Evolutionary conservation across 495 filamentous ascomycete genomes (phyloP), one percentile per base, ranked within the genome.

Genomic region (Apodospora peruviana): DNA sequence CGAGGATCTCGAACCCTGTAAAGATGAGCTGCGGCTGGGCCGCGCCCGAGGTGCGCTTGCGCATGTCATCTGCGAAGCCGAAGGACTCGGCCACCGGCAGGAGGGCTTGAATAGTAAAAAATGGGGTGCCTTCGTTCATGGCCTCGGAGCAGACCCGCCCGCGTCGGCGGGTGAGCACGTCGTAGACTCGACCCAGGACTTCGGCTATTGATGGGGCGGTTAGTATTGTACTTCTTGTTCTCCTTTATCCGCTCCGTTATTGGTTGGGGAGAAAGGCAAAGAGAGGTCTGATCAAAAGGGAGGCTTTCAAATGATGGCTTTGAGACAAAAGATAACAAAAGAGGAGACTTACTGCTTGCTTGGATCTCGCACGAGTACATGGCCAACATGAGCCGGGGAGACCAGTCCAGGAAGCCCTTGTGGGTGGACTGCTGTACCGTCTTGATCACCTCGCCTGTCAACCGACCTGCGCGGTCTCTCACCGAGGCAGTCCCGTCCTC

Each of bases 341-440:
- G 47, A 44, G 44, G 34, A 27, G 39, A 71, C 82, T 58, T 77
- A 91, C 87, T 89, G 34, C 87, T 89, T 43, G 91, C 89, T 76
- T 97, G 94, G 57, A 98, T 96, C 60, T 96, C 91, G 64, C 89
- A 91, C 46, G 84, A 89, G 71, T 98, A 98, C 89, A 96, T 96
- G n/a, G 93, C 91, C 42, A 96, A 82, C 74, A 97, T 77, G 23
- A 98, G 75, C 2, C 93, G 81, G 0, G 94, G 91, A 47, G 85
- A 90, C 91, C 91, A 98, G 74, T 96, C 94, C 3, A 95, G 70
- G 73, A 97, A 96, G 14, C 84, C 91, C 58, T 86, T 81, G 16
- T 81, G 77, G 53, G 97, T 91, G n/a, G 87, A 81, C 29, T 88
- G 82, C 42, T 89, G 89, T 4, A 90, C 85, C 1, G 87, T 83